Evolutionary conservation across 805 yeast species (phyloP), one percentile per base, ranked within the genome.

Genomic region (Kluyveromyces nonfermentans): DNA sequence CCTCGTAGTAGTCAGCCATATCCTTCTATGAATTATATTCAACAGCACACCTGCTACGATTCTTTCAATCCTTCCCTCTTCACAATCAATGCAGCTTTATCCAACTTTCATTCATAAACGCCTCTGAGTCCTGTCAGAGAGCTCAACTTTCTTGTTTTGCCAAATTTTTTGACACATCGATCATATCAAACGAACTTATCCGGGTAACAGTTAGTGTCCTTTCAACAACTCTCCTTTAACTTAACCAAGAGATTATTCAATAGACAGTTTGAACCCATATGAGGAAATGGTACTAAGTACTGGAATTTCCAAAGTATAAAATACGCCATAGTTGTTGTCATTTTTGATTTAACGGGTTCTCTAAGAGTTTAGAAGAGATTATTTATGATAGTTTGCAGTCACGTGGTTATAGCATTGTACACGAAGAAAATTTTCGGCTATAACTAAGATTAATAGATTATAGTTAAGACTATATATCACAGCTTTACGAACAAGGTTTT

Each of bases 1-100:
- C 74, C 22, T 62, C 63, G 39, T 58, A 62, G 51, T 64, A 62
- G 40, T 65, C 67, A 17, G 41, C 22, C 41, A 38, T 38, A 16
- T 28, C 25, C 17, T 34, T 12, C n/a, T 33, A 33, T 16, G 35
- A 33, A 7, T 33, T 33, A 17, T 25, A 25, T 25, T 25, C 30
- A 40, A 20, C 43, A 33, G 37, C 12, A 19, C 17, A 40, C 12
- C 31, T 33, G 33, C 43, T 41, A 37, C 39, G 30, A 32, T 34
- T 9, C 19, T 35, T 21, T 35, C 40, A 41, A 33, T 30, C 17
- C 34, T 33, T n/a, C 30, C 30, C 30, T 25, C 30, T 25, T 25
- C 30, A 25, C 30, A 14, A 4, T 25, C 12, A 6, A 6, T 6
- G 4, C 30, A 25, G 12, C 3, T 4, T 14, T 25, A 25, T 4